Evolutionary conservation across 2,329 filamentous ascomycete species (phyloP).

Genomic region (Meredithiella fracta): DNA sequence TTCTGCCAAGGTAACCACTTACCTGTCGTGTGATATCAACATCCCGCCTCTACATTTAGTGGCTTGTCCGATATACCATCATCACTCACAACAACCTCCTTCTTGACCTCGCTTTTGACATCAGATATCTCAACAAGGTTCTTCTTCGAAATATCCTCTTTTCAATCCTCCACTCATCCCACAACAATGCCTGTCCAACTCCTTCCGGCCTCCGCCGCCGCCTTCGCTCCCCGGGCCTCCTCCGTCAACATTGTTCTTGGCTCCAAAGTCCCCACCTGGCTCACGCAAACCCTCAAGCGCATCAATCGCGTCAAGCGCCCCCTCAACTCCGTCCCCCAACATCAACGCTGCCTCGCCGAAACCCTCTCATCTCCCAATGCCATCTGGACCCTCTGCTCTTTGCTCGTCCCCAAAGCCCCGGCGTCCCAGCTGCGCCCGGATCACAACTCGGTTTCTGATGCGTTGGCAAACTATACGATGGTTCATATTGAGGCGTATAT

Average conservation of each 20-base stretch:
- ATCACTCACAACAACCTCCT: too few relatives aligned
- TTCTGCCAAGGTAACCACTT: too few relatives aligned
- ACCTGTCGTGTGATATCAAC: too few relatives aligned
- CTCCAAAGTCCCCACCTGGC: slow-evolving; percentile 86
- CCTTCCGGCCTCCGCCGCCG: slow-evolving; percentile 84
- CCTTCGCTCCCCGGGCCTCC: slow-evolving; percentile 79
- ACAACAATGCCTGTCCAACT: slow-evolving; percentile 65
- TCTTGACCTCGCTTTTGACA: not conserved
- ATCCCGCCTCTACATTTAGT: too few relatives aligned
- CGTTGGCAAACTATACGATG: slow-evolving; percentile 82
- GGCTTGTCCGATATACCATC: too few relatives aligned
- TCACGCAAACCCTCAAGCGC: slow-evolving; percentile 90
- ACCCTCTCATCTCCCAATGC: slow-evolving; percentile 77
- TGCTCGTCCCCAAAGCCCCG: slow-evolving; percentile 83
- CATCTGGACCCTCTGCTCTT: slow-evolving; percentile 84
- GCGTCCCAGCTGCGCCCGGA: slow-evolving; percentile 61
- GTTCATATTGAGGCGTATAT: slow-evolving; percentile 93
- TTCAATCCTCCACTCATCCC: slow-evolving; percentile 15
- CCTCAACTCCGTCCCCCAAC: slow-evolving; percentile 89
- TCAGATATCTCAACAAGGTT: slow-evolving; percentile 10
- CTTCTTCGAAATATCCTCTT: slow-evolving; percentile 14
- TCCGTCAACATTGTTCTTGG: slow-evolving; percentile 89
- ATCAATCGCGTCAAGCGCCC: slow-evolving; percentile 94
- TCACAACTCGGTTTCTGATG: slow-evolving; percentile 53
- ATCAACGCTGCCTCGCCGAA: slow-evolving; percentile 89